phyloP scores from a whole-genome alignment of 169 alveolate species.

The Plasmodium gallinaceum region DNA sequence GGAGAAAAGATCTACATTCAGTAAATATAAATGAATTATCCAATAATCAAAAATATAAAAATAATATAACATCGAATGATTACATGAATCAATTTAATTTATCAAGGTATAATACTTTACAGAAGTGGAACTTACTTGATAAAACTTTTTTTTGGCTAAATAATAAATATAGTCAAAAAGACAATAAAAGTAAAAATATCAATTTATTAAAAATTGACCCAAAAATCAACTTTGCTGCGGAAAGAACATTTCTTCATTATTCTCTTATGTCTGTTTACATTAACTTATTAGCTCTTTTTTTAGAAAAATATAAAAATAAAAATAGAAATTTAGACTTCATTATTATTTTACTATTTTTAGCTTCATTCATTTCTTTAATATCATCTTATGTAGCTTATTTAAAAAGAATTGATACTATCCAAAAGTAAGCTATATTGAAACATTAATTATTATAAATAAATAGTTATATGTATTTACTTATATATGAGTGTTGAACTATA shows the following conservation, averaged over 20 bases:
- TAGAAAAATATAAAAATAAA: constrained; percentile 69
- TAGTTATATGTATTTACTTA: no score
- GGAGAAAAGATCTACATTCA: neutral
- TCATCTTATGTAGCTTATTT: constrained; percentile 62
- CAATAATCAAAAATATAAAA: neutral
- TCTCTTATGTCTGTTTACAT: constrained; percentile 80
- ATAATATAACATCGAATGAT: neutral
- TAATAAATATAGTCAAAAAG: constrained; percentile 30
- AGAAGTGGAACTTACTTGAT: constrained; percentile 19
- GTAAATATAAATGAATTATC: neutral
- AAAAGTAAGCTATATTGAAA: constrained; percentile 5
- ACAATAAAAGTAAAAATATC: constrained; percentile 37
- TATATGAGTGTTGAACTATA: no score
- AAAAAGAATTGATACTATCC: constrained; percentile 40
- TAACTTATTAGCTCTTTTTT: constrained; percentile 74
- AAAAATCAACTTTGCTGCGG: constrained; percentile 87
- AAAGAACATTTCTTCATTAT: constrained; percentile 87
- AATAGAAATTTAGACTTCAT: constrained; percentile 19
- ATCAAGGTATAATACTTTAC: constrained; percentile 6
- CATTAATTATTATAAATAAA: no score
- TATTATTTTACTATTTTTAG: constrained; percentile 14
- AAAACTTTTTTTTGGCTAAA: constrained; percentile 40
- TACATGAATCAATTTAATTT: neutral
- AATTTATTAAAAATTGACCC: constrained; percentile 83
- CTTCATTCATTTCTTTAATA: constrained; percentile 49